Evolutionary conservation across 2,329 filamentous ascomycete species (phyloP), one percentile per base, ranked within the genome.

Genomic region (Berkeleyomyces basicola): DNA sequence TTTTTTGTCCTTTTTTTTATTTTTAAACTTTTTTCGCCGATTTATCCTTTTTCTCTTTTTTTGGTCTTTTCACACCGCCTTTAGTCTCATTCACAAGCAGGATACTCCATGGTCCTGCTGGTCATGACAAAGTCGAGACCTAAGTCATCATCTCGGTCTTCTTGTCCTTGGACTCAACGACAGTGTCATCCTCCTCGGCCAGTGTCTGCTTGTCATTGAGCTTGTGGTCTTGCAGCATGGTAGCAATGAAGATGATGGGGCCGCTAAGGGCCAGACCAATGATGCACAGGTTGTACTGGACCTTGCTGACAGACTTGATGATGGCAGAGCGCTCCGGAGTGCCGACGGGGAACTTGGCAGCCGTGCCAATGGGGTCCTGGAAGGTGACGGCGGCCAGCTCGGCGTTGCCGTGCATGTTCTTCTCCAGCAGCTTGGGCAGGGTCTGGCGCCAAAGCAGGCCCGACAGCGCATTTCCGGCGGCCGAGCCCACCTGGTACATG

Each of bases 391-490:
- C 64, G 0, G 72, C 74, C 0, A 77, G 67, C 0, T 74, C 75
- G 1, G 68, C 67, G 68, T 77, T 68, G 59, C 62, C 53, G 6
- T 59, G 65, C 7, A 72, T 66, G 59, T 78, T 76, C 31, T 65
- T 62, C 9, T 59, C 61, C 2, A 85, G 75, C 49, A 75, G 68
- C 0, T 64, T 63, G 1, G 79, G 81, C 57, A 84, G 73, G 1
- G 78, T 71, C 68, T 85, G 81, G 0, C 78, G 79, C 82, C 82
- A 85, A 65, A 86, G 77, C 23, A 81, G 79, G 10, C 82, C 82
- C 0, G 82, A 82, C 33, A 85, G 77, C 11, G 80, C 76, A 68
- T 80, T 79, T 23, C 83, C 82, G 1, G 84, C 70, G 0, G 82
- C 82, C 4, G 77, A 82, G 37, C 83, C 83, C 43, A 85, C 75